Evolutionary conservation across 1,284 basidiomycete species (phyloP).

Genomic region (Taiwanofungus camphoratus): DNA sequence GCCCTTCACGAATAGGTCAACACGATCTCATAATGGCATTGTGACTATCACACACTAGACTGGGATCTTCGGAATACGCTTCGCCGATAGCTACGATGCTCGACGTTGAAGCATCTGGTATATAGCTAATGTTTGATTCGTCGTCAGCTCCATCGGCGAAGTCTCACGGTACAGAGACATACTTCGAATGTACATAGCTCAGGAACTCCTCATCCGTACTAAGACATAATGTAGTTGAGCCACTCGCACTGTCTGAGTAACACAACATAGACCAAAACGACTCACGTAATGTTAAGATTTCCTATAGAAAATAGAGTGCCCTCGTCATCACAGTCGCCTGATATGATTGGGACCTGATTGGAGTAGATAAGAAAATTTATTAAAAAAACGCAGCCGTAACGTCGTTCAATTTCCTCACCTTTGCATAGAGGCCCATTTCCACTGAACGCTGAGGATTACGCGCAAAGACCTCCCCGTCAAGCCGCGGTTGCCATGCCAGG

Average conservation of each 20-base stretch:
- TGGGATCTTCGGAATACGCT: slow-evolving; percentile 6
- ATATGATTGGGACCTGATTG: background rate
- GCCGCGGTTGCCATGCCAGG: slow-evolving; percentile 29
- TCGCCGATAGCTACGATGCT: slow-evolving; percentile 7
- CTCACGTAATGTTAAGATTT: slow-evolving; percentile 19
- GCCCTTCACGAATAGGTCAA: slow-evolving; percentile 29
- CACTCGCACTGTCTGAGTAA: background rate
- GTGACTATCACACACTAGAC: background rate
- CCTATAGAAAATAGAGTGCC: slow-evolving; percentile 27
- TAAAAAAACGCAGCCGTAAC: no score
- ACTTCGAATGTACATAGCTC: slow-evolving; percentile 13
- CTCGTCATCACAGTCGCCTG: slow-evolving; percentile 31
- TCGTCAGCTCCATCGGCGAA: background rate
- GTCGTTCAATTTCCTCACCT: no score
- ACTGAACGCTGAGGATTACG: slow-evolving; percentile 22
- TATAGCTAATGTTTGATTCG: slow-evolving; percentile 8
- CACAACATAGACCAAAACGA: background rate
- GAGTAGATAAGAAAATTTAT: no score
- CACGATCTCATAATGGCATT: slow-evolving; percentile 21
- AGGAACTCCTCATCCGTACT: slow-evolving; percentile 14
- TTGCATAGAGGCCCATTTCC: slow-evolving; percentile 26
- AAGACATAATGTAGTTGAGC: no score
- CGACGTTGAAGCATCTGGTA: slow-evolving; percentile 11
- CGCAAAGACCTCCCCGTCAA: slow-evolving; percentile 29
- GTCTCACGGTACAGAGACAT: background rate